Base-by-base conservation (phyloP, 2,329 filamentous ascomycete species). In the Ascochyta koolunga region DNA sequence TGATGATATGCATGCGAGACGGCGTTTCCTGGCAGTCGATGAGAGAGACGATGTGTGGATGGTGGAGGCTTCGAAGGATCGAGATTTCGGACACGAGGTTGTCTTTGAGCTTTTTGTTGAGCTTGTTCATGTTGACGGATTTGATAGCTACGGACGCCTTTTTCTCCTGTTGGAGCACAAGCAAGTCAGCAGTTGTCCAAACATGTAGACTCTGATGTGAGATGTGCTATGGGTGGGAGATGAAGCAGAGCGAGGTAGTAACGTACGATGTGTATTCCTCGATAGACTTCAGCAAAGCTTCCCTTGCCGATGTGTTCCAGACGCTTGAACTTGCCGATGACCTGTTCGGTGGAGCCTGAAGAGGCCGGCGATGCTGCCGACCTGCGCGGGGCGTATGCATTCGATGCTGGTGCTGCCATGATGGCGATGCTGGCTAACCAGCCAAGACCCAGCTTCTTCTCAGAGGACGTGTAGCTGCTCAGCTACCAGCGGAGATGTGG, bases 61-160 rank as follows among this genome's bases (percentile, higher is more conserved):
- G 95, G 55, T 95, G 90, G 24, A 99, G 84, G 60, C 87, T 90
- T 77, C 95, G 95, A 70, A 99, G 87, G 61, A 99, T 99, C 66
- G 93, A 85, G 73, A 99, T 98, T 79, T 99, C 95, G 69, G 89
- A 88, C 66, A 95, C 92, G 46, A 99, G 86, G 76, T 98, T 99
- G 60, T 97, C 93, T 73, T 93, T 96, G 50, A 99, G 85, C 79
- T 98, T 98, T 80, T 90, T 93, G 77, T 96, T 97, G 21, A 99
- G 83, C 70, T 95, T 93, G 63, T 83, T 84, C 65, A 96, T 84
- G 69, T 96, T 91, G 75, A 99, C 95, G 22, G 93, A 96, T 77
- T 99, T 99, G 84, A 99, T 91, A 57, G 95, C 95, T 45, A 96
- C 95, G 56, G 89, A 87, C 60, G 89, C 88, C 66, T 88, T 88